These are phyloP conservation scores for Botrytis fragariae DNA, from an alignment of 2,329 filamentous ascomycete genomes.

Conservation along the genomic window DNA sequence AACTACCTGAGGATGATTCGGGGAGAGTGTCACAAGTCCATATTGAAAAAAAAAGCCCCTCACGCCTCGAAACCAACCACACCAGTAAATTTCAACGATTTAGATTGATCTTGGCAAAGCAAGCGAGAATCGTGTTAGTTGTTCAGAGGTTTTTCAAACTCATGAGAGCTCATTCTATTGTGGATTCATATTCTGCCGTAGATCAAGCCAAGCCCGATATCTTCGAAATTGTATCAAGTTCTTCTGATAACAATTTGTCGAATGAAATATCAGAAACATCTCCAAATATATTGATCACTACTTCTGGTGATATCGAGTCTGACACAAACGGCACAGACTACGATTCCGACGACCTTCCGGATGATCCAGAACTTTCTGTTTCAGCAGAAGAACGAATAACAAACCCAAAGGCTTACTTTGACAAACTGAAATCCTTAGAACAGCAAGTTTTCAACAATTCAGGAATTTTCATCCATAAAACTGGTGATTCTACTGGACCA, in stretches of 20 bases:
- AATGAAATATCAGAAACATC: neutral
- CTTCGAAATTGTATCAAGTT: neutral
- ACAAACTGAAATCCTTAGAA: conserved; percentile 10
- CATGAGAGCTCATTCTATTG: neutral
- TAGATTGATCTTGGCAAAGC: neutral
- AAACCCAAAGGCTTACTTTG: neutral
- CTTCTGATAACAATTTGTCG: neutral
- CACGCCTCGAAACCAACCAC: no score
- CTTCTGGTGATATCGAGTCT: neutral
- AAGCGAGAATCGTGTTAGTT: neutral
- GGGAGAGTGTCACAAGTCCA: neutral
- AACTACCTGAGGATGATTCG: neutral
- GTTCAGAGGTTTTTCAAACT: neutral
- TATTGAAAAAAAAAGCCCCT: neutral
- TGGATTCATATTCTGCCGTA: neutral
- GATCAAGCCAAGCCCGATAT: neutral
- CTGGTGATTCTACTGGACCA: neutral
- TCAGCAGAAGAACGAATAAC: conserved; percentile 4
- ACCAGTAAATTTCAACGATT: neutral
- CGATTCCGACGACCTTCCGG: conserved; percentile 3
- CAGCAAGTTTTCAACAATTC: neutral
- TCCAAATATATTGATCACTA: neutral
- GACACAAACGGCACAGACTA: neutral
- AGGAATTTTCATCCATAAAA: neutral
- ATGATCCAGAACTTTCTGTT: neutral